These are phyloP conservation scores for Lentinula guzmanii DNA, from an alignment of 768 basidiomycete species.

Conservation along the genomic window DNA sequence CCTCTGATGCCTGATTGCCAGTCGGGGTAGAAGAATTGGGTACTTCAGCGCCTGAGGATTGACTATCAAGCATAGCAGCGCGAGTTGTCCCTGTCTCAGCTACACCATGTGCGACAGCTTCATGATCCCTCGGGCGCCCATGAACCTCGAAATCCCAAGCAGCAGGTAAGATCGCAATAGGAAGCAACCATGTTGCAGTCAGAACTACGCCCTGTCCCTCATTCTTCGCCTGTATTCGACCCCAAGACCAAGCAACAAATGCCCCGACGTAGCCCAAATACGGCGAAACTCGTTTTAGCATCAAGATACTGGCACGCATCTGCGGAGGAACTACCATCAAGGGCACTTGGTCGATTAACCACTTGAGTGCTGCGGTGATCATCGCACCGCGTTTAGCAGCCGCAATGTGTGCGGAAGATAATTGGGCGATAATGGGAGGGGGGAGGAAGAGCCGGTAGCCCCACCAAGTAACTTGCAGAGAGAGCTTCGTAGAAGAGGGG, in stretches of 20 bases:
- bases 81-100: background rate
- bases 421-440: constrained; percentile 61
- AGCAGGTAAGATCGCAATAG: constrained; percentile 69
- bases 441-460: constrained; percentile 77
- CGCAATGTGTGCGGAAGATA: constrained; percentile 58
- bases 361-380: constrained; percentile 68
- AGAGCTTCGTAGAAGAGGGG: constrained; percentile 69
- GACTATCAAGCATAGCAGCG: no score
- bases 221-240: constrained; percentile 58
- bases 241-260: constrained; percentile 79
- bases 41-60: background rate
- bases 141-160: constrained; percentile 46
- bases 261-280: constrained; percentile 68
- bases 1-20: background rate
- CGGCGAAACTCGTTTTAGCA: constrained; percentile 61
- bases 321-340: constrained; percentile 52
- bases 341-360: constrained; percentile 65
- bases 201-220: constrained; percentile 77
- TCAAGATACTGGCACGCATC: constrained; percentile 45
- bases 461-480: constrained; percentile 75
- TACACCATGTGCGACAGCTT: background rate
- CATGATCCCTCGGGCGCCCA: constrained; percentile 1
- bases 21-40: background rate
- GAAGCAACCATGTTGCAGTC: constrained; percentile 78
- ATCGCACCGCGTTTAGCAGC: constrained; percentile 72